These are phyloP conservation scores for Arctostaphylos glauca DNA, from an alignment of 148 eudicot genomes.

Conservation along the genomic window DNA sequence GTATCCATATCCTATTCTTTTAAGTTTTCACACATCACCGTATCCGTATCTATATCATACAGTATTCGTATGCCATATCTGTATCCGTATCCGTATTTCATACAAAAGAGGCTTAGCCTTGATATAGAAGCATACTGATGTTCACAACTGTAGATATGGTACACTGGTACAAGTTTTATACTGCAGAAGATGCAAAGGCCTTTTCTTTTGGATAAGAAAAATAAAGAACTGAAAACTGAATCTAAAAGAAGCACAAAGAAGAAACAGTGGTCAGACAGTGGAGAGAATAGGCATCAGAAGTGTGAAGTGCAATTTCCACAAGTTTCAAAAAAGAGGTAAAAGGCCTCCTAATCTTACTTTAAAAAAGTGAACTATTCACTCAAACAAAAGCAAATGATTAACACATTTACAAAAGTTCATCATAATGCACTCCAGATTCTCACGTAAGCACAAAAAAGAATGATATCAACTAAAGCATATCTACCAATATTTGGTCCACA, in stretches of 20 bases:
- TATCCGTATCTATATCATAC: no score
- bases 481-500: background rate
- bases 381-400: conserved; percentile 41
- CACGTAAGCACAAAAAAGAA: conserved; percentile 19
- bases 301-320: conserved; percentile 19
- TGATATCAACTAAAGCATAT: background rate
- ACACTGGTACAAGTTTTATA: background rate
- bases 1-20: no score
- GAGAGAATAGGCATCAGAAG: conserved; percentile 16
- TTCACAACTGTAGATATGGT: background rate
- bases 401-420: background rate
- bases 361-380: conserved; percentile 45
- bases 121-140: background rate
- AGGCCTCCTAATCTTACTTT: conserved; percentile 11
- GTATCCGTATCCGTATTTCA: no score
- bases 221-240: background rate
- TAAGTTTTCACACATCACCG: no score
- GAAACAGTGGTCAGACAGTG: background rate
- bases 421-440: conserved; percentile 14
- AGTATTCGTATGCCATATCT: no score
- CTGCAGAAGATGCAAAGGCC: conserved; percentile 22
- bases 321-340: conserved; percentile 18
- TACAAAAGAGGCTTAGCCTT: background rate
- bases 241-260: background rate
- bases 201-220: conserved; percentile 1